A percentile compares a stretch with the other conserved stretches of the same genome.
Conservation (phyloP, 371 early-diverging fungal genomes). For the Syncephalastrum racemosum region DNA sequence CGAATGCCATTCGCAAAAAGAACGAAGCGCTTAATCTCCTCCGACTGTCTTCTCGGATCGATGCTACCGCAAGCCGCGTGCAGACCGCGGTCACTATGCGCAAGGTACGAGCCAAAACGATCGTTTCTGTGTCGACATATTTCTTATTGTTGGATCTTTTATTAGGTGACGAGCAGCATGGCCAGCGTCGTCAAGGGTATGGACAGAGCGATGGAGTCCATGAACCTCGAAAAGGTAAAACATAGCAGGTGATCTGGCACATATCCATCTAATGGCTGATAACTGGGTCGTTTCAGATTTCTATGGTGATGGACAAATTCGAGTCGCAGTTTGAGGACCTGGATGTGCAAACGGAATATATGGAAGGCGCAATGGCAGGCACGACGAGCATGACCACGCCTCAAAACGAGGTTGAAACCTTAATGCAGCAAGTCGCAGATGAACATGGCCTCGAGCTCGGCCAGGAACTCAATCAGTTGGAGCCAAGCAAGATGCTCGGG, state of each 20-base stretch:
- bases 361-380: constrained; percentile 89
- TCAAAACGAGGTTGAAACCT: constrained; percentile 86
- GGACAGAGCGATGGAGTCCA: constrained; percentile 87
- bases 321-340: constrained; percentile 92
- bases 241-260: neutral
- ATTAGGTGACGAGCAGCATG: constrained; percentile 71
- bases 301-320: constrained; percentile 93
- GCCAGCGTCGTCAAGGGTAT: constrained; percentile 86
- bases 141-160: neutral
- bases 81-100: constrained; percentile 97
- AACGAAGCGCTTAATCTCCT: constrained; percentile 89
- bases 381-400: constrained; percentile 88
- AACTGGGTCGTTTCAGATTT: constrained; percentile 77
- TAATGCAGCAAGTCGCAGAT: constrained; percentile 94
- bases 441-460: constrained; percentile 89
- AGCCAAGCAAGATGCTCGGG: constrained; percentile 33
- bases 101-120: constrained; percentile 38
- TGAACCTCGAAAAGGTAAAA: constrained; percentile 89
- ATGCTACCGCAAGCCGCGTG: constrained; percentile 89
- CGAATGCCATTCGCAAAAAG: constrained; percentile 97
- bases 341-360: constrained; percentile 90
- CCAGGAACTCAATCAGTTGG: constrained; percentile 51
- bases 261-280: neutral
- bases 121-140: neutral
- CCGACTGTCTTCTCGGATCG: constrained; percentile 86